phyloP scores from a whole-genome alignment of 169 alveolate genomes.

The Neospora caninum region DNA sequence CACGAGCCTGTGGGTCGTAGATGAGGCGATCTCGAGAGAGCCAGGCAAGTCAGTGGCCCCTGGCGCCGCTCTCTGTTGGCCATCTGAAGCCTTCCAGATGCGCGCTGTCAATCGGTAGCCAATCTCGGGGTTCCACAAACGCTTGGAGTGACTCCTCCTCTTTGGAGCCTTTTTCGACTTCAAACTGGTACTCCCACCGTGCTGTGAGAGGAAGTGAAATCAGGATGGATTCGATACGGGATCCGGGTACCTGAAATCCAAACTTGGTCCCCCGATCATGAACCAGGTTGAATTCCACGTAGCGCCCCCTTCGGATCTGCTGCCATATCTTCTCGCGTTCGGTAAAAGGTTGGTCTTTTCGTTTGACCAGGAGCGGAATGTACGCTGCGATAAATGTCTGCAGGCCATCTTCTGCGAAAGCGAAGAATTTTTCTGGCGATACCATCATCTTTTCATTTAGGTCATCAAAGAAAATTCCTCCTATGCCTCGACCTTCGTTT shows the following conservation, averaged over 20 bases:
- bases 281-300: constrained; percentile 86
- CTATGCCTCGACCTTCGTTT: constrained; percentile 87
- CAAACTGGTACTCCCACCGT: constrained; percentile 77
- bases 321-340: constrained; percentile 85
- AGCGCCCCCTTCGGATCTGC: constrained; percentile 87
- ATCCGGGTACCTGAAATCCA: constrained; percentile 77
- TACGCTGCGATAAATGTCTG: constrained; percentile 69
- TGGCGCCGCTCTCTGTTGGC: constrained; percentile 1
- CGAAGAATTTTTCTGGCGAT: constrained; percentile 60
- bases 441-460: constrained; percentile 71
- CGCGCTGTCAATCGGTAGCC: constrained; percentile 68
- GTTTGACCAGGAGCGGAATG: constrained; percentile 77
- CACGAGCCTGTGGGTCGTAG: no score
- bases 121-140: constrained; percentile 74
- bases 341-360: constrained; percentile 76
- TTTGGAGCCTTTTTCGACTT: constrained; percentile 65
- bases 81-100: constrained; percentile 2
- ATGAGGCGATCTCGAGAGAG: no score
- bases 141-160: constrained; percentile 73
- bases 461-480: constrained; percentile 92
- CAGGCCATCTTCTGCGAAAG: constrained; percentile 62
- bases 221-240: constrained; percentile 79
- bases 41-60: background rate
- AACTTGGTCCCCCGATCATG: constrained; percentile 90
- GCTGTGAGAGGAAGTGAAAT: constrained; percentile 80